Base-by-base conservation (phyloP, 2,329 filamentous ascomycete genomes). In the Sclerotinia minor region DNA sequence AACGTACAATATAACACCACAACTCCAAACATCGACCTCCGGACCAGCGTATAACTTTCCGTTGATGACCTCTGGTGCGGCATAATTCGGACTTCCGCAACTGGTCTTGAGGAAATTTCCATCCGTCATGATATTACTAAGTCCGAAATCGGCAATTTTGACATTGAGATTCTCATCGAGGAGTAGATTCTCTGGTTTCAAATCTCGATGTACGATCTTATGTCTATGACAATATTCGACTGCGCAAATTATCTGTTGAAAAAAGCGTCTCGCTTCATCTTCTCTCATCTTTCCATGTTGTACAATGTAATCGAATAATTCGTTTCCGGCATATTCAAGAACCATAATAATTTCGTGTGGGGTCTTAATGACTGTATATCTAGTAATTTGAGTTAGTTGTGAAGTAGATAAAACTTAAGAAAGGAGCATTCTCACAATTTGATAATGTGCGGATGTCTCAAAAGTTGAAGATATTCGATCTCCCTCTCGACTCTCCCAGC, bases 101-200 rank as follows among this genome's bases (percentile, higher is more conserved):
- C 94, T 98, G 1, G 95, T 99, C 82, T 97, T 98, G 75, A 99
- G 86, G 78, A 99, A 99, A 78, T 99, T 99, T 35, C 95, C 95
- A 78, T 99, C 95, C 0, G 95, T 98, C 95, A 99, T 99, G 81
- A 99, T 99, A 78, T 99, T 99, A 82, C 94, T 98, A 68, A 99
- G 84, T 68, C 95, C 95, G 74, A 99, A 99, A 80, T 99, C 95
- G 75, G 95, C 95, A 81, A 99, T 99, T 83, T 99, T 99, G 80
- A 99, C 94, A 76, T 99, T 97, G 77, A 97, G 89, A 69, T 96
- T 90, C 72, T 96, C 92, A 80, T 99, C 95, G 64, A 99, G 88
- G 54, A 99, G 86, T 60, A 99, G 82, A 77, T 99, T 99, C 83
- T 99, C 95, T 13, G 95, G 95, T 79, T 99, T 99, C 71, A 99